phyloP scores from a whole-genome alignment of 1,284 basidiomycete species.

The Fistulina hepatica region DNA sequence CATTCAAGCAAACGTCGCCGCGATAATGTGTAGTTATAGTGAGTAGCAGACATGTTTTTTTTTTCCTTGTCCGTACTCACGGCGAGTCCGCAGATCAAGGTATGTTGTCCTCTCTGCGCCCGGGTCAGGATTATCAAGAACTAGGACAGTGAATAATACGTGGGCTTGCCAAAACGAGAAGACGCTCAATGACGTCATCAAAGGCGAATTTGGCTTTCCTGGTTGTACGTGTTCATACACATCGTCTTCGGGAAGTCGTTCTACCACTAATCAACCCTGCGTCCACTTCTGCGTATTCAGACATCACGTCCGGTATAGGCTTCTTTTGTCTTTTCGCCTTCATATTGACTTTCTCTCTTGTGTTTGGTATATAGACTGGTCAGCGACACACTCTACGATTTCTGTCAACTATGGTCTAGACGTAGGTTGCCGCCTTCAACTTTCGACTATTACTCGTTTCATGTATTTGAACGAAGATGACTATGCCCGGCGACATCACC shows the following conservation, averaged over 20 bases:
- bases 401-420: constrained; percentile 53
- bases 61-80: not conserved
- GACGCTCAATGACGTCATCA: constrained; percentile 59
- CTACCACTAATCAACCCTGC: not conserved
- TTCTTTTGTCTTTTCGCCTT: not conserved
- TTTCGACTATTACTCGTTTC: not conserved
- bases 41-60: constrained; percentile 14
- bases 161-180: constrained; percentile 62
- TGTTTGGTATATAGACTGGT: constrained; percentile 21
- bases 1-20: constrained; percentile 54
- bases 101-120: constrained; percentile 14
- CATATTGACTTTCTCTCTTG: constrained; percentile 27
- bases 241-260: not conserved
- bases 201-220: constrained; percentile 63
- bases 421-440: constrained; percentile 22
- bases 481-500: constrained; percentile 48
- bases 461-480: constrained; percentile 28
- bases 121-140: not conserved
- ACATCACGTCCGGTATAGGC: constrained; percentile 41
- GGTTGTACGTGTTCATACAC: constrained; percentile 36
- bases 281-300: constrained; percentile 14
- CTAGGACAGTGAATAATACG: constrained; percentile 44
- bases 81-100: constrained; percentile 29
- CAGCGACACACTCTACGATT: constrained; percentile 26
- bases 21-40: constrained; percentile 67